A percentile compares a stretch with the other conserved stretches of the same genome.
phyloP scores from a whole-genome alignment of 2,329 filamentous ascomycete genomes.

The Arthrinium phaeospermum region DNA sequence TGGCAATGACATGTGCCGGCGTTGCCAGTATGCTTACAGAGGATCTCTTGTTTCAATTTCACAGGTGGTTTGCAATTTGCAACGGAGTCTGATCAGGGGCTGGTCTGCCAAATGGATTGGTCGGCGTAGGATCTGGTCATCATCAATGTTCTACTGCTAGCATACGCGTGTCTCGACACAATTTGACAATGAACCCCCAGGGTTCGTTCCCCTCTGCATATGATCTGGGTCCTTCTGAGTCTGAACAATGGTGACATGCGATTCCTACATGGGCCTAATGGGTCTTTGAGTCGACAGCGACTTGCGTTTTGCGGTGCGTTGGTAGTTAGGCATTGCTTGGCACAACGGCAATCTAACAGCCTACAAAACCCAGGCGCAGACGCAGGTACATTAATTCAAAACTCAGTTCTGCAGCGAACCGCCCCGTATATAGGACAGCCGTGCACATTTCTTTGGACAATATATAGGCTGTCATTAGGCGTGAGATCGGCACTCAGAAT shows the following conservation, averaged over 20 bases:
- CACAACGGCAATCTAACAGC: too few relatives aligned
- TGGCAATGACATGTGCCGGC: background rate
- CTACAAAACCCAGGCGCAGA: too few relatives aligned
- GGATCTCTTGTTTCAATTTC: constrained; percentile 2
- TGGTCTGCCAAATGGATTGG: constrained; percentile 17
- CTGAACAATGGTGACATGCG: background rate
- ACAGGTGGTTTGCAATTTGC: constrained; percentile 5
- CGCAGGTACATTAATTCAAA: too few relatives aligned
- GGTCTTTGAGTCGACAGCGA: too few relatives aligned
- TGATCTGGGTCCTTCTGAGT: background rate
- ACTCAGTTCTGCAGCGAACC: too few relatives aligned
- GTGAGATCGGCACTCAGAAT: too few relatives aligned
- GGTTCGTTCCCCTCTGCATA: constrained; percentile 2
- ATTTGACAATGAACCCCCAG: background rate
- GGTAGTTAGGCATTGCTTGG: too few relatives aligned
- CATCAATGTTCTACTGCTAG: constrained; percentile 13
- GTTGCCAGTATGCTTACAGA: constrained; percentile 7
- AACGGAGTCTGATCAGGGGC: constrained; percentile 14
- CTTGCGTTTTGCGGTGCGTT: too few relatives aligned
- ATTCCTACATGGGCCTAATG: too few relatives aligned
- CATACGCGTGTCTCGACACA: constrained; percentile 14
- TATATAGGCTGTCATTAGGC: too few relatives aligned
- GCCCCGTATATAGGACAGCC: too few relatives aligned
- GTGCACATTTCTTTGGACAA: too few relatives aligned
- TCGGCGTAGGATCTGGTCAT: constrained; percentile 8